phyloP scores from a whole-genome alignment of 352 stramenopile genomes.

The Phytophthora multivora region DNA sequence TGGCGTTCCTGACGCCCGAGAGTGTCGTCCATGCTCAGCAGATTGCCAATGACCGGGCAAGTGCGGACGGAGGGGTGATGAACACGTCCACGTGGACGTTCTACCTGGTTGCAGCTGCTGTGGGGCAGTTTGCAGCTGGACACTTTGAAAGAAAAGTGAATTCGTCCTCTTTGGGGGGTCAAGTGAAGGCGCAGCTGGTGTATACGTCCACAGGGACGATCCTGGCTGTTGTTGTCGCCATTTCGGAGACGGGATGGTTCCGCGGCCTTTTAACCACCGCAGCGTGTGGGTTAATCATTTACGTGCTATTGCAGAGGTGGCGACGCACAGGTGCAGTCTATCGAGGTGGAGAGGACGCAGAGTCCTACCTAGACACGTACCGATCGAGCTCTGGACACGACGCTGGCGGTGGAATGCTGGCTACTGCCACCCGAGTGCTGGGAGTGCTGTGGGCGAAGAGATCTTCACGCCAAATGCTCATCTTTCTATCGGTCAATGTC shows the following conservation, averaged over 20 bases:
- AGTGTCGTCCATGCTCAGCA: conserved; percentile 35
- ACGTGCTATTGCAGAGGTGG: conserved; percentile 47
- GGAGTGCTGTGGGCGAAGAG: conserved; percentile 55
- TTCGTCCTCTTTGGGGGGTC: conserved; percentile 29
- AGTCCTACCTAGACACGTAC: conserved; percentile 54
- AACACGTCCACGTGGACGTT: conserved; percentile 22
- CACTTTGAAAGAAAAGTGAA: conserved; percentile 20
- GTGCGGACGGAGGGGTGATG: conserved; percentile 26
- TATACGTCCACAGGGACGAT: conserved; percentile 45
- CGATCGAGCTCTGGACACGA: conserved; percentile 11
- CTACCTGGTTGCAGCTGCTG: conserved; percentile 20
- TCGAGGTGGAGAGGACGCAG: conserved; percentile 11
- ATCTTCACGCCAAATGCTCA: conserved; percentile 78
- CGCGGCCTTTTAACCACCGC: conserved; percentile 42
- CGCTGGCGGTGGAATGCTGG: background rate
- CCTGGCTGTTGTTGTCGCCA: conserved; percentile 41
- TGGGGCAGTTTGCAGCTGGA: conserved; percentile 20
- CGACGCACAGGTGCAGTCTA: background rate
- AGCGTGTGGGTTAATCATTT: conserved; percentile 57
- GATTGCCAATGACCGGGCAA: conserved; percentile 36
- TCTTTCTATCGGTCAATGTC: conserved; percentile 83
- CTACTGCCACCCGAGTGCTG: conserved; percentile 30
- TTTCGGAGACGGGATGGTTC: conserved; percentile 59
- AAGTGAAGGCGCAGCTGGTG: conserved; percentile 40
- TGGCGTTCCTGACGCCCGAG: conserved; percentile 36